Percentiles rank a stretch among this genome's conserved stretches.
Conservation (phyloP, 257 asterid genomes). For the Leonotis leonurus region DNA sequence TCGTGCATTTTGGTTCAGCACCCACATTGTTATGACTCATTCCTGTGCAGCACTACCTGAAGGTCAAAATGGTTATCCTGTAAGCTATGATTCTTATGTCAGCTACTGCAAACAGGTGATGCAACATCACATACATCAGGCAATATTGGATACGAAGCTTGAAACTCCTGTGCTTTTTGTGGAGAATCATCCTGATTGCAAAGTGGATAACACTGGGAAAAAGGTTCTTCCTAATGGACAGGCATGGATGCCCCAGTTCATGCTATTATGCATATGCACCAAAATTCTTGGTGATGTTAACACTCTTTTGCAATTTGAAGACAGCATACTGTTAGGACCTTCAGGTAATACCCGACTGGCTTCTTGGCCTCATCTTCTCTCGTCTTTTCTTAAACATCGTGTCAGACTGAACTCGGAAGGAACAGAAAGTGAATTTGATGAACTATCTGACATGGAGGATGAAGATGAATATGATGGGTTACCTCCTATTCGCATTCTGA, state of each 20-base stretch:
- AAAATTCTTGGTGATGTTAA: slow-evolving; percentile 86
- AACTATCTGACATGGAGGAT: slow-evolving; percentile 45
- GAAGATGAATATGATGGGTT: slow-evolving; percentile 82
- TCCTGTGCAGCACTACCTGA: slow-evolving; percentile 79
- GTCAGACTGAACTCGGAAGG: slow-evolving; percentile 36
- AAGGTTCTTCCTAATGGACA: slow-evolving; percentile 89
- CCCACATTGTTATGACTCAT: slow-evolving; percentile 88
- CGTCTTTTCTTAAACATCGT: slow-evolving; percentile 78
- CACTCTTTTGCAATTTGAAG: slow-evolving; percentile 51
- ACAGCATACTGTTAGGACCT: slow-evolving; percentile 63
- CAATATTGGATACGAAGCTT: slow-evolving; percentile 64
- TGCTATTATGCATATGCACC: slow-evolving; percentile 73
- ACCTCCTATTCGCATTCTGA: slow-evolving; percentile 85
- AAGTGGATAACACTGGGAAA: slow-evolving; percentile 47
- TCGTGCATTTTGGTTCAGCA: slow-evolving; percentile 81
- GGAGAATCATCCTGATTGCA: slow-evolving; percentile 78
- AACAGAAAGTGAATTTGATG: slow-evolving; percentile 33
- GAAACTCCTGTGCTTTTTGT: slow-evolving; percentile 84
- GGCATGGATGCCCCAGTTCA: slow-evolving; percentile 69
- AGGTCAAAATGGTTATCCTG: slow-evolving; percentile 66
- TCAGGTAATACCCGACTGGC: slow-evolving; percentile 48
- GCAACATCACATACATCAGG: slow-evolving; percentile 76
- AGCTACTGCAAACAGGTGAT: slow-evolving; percentile 58
- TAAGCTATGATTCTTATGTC: slow-evolving; percentile 69
- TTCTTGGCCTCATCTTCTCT: slow-evolving; percentile 88